phyloP scores from a whole-genome alignment of 2,329 filamentous ascomycete species.

The Pseudocercospora crystallina region DNA sequence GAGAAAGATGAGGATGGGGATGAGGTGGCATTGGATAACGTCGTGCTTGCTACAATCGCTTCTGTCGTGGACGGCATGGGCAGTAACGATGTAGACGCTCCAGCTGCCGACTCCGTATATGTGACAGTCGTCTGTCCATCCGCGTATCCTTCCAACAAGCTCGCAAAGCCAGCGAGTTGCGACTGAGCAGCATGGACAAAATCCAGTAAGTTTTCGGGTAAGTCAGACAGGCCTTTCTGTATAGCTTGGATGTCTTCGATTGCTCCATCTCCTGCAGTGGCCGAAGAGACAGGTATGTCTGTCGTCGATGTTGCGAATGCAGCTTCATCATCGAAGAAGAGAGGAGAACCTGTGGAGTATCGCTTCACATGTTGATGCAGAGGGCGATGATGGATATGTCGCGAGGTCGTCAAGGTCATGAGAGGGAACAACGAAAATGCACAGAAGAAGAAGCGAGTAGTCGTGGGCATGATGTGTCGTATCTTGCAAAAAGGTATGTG shows the following conservation, averaged over 20 bases:
- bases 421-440: neutral
- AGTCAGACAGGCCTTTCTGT: slow-evolving; percentile 15
- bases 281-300: neutral
- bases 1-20: neutral
- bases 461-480: slow-evolving; percentile 2
- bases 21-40: neutral
- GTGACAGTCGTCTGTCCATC: neutral
- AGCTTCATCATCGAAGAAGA: neutral
- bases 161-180: slow-evolving; percentile 17
- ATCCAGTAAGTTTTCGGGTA: slow-evolving; percentile 19
- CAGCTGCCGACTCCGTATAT: neutral
- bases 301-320: neutral
- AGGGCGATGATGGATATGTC: slow-evolving; percentile 11
- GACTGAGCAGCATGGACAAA: slow-evolving; percentile 17
- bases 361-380: slow-evolving; percentile 8
- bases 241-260: slow-evolving; percentile 23
- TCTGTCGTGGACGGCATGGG: neutral
- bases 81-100: neutral
- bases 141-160: slow-evolving; percentile 11
- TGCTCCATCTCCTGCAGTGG: slow-evolving; percentile 18
- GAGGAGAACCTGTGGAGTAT: neutral
- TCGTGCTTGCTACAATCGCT: neutral
- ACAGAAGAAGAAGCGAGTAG: slow-evolving; percentile 1
- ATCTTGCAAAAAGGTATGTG: neutral
- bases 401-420: neutral